These are phyloP conservation scores for Panicum miliaceum DNA, from an alignment of 176 grass and related monocot species.

Conservation along the genomic window DNA sequence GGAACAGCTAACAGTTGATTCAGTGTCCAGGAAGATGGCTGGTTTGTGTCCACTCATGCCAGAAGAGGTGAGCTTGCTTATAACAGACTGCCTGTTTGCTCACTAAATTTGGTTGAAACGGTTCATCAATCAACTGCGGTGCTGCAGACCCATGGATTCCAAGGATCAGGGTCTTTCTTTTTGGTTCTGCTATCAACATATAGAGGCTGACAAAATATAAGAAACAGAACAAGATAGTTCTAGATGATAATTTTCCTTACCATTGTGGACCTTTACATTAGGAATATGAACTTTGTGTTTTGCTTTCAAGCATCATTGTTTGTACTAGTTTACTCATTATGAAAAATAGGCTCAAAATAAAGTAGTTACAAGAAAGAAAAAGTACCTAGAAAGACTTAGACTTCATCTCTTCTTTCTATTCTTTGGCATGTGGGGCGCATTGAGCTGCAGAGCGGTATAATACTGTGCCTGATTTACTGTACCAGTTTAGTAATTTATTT, in stretches of 20 bases:
- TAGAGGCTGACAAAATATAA: constrained; percentile 25
- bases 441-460: neutral
- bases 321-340: neutral
- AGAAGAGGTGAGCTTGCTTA: constrained; percentile 76
- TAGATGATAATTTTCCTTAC: constrained; percentile 15
- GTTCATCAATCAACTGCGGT: neutral
- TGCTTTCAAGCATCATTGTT: neutral
- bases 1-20: constrained; percentile 83
- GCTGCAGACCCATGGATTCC: neutral
- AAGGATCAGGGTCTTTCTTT: neutral
- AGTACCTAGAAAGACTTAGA: neutral
- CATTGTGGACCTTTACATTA: neutral
- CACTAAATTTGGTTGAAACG: constrained; percentile 4
- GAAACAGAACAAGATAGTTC: neutral
- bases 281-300: constrained; percentile 1
- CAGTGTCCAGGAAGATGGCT: constrained; percentile 77
- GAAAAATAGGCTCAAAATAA: neutral
- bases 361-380: constrained; percentile 8
- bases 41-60: constrained; percentile 95
- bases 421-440: constrained; percentile 3
- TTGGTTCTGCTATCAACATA: constrained; percentile 15
- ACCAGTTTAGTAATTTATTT: constrained; percentile 28
- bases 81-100: constrained; percentile 29
- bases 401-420: neutral
- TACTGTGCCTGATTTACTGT: constrained; percentile 21